Base-by-base conservation (phyloP, 306 rosid species). In the Cucurbita argyrosperma region DNA sequence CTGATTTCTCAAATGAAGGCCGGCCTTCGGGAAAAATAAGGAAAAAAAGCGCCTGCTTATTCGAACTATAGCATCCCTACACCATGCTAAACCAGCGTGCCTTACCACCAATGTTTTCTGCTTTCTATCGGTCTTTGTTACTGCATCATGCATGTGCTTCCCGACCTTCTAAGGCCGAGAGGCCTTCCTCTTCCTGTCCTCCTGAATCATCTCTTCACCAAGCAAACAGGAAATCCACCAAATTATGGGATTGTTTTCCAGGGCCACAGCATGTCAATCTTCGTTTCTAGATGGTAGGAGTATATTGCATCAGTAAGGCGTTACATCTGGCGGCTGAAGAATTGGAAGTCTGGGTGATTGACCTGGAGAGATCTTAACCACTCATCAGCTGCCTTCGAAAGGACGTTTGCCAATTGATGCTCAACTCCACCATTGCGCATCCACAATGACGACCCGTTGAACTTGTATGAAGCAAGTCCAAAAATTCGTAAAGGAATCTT, bases 391-490 rank as follows among this genome's bases (percentile, higher is more conserved):
- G 21, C 83, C 74, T 74, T 80, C 43, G 77, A 77, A 37, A 89
- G 80, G n/a, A 79, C 46, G 71, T 79, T 77, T 35, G 79, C 77
- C 60, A 77, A 79, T 66, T 74, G 81, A 74, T 76, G 78, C 72
- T 89, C 89, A 59, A 73, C 68, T 21, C 77, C 76, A 58, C 72
- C 84, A 65, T 65, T 67, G 18, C 85, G 83, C 38, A 79, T 70
- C 74, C 74, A 70, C 75, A 87, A 80, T 73, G 85, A 73, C 30
- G 94, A 85, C 58, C 88, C 87, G 71, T 76, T 85, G 79, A 83
- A 71, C 84, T 89, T 89, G 62, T 82, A 86, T 61, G 88, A 79
- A 42, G 91, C 87, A 64, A 89, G 85, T 74, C 78, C 89, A 76
- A 89, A 89, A 79, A 78, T 62, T 8, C 85, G 85, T 69, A 89